Percentiles rank a stretch among this genome's conserved stretches.
phyloP scores from a whole-genome alignment of 495 filamentous ascomycete genomes.

The Penicillium egyptiacum region DNA sequence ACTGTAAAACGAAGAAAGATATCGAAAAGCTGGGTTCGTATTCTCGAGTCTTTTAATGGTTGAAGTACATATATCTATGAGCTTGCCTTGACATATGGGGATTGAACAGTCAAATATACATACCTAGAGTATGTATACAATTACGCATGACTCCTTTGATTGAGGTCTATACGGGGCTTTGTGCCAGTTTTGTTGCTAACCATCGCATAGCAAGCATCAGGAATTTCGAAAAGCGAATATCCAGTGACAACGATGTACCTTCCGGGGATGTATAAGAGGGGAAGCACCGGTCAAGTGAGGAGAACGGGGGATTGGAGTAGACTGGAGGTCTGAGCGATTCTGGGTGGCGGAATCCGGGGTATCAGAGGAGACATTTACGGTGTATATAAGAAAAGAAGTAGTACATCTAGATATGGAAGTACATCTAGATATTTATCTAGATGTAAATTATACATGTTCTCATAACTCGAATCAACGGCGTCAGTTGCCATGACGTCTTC shows the following conservation, averaged over 20 bases:
- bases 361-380: background rate
- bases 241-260: background rate
- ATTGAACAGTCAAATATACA: background rate
- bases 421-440: no score
- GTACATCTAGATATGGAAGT: no score
- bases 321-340: constrained; percentile 6
- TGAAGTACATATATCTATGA: background rate
- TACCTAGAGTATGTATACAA: background rate
- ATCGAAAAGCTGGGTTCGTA: background rate
- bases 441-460: no score
- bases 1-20: background rate
- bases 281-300: constrained; percentile 12
- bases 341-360: constrained; percentile 2
- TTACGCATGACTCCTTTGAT: background rate
- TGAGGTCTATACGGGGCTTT: background rate
- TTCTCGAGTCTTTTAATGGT: no score
- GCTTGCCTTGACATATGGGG: background rate
- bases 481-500: constrained; percentile 28
- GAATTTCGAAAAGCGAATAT: background rate
- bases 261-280: background rate
- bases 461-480: background rate
- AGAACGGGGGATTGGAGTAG: constrained; percentile 12
- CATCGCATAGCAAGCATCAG: background rate
- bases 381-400: background rate
- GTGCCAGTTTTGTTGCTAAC: background rate